Base-by-base conservation (phyloP, 805 yeast species). In the Candida saitoana region DNA sequence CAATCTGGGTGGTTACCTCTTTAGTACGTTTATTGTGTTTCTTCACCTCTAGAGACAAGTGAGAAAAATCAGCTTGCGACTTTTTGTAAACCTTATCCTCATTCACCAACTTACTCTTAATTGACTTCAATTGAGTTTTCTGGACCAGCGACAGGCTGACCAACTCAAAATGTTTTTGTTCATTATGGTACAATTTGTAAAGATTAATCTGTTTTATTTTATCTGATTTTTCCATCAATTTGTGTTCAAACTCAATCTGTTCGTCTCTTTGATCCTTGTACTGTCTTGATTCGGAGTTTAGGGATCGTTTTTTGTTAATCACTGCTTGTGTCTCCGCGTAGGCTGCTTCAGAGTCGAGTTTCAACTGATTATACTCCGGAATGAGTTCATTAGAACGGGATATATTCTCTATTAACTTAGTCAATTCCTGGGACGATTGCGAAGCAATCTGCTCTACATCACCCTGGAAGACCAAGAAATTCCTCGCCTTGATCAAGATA, bases 391-490 rank as follows among this genome's bases (percentile, higher is more conserved):
- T 62, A 0, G 96, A 86, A 0, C 96, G 96, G 46, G 95, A 84
- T 19, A 93, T 80, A 12, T 79, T 79, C 62, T 93, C 99, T 41
- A 93, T 68, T 46, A 90, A 62, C 34, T 67, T 72, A 2, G 95
- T 79, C 45, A 93, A 70, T 30, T 88, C 95, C 18, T 63, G 61
- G 0, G 97, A 79, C 0, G 91, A 79, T 58, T 90, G 95, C 0
- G 95, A 75, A 0, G 98, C 98, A 32, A 93, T 81, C 51, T 82
- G 84, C 59, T 91, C 98, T 39, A 93, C 95, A 57, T 91, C 98
- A 46, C 99, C 98, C 67, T 93, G 99, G 57, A 91, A 89, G 5
- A 93, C 98, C 46, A 93, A 66, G 54, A 91, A 91, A 60, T 93
- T 93, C 56, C 87, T 76, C 1, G 97, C 96, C 56, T 85, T 87